Evolutionary conservation across 805 yeast species (phyloP), one percentile per base, ranked within the genome.

Genomic region (Jamesozyma jinghongensis): DNA sequence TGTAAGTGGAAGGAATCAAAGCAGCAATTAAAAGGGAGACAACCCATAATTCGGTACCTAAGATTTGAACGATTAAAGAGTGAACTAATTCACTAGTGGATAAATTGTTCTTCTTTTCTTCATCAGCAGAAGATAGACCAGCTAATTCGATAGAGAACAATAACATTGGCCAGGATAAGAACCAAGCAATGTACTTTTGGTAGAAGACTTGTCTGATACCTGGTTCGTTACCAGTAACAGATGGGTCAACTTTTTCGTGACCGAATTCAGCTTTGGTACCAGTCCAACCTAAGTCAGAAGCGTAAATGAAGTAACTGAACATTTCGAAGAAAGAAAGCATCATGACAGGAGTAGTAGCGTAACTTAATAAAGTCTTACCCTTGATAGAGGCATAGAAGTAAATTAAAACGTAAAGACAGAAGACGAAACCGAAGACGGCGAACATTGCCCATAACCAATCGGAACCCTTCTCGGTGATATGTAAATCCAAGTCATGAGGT

Each of bases 381-480:
- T 47, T 50, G 32, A 54, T 36, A 27, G 41, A 53, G 28, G 52
- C 44, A 27, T 46, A 49, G 27, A 48, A 40, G 14, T 46, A 30
- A 8, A 45, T 20, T 13, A 49, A 35, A 17, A 64, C 32, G 6
- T 71, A 53, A 14, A 37, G 7, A n/a, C 26, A 5, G 12, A 36
- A n/a, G 14, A 68, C 53, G 17, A 49, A 38, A 13, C 45, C 53
- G 30, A 52, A 52, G 5, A 53, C 16, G 4, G 73, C 56, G 51
- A 79, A 77, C 12, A 65, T 79, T 1, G 84, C 71, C 83, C 83
- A 79, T 48, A 73, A 66, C 83, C 82, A 79, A 56, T 74, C 74
- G 7, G 82, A 76, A 55, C 85, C 84, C 50, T 72, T 75, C 12
- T 54, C 45, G 11, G 81, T 77, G 27, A 79, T 44, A 41, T 70